Conservation (phyloP, 1,284 basidiomycete species). For the Irpex sp. region DNA sequence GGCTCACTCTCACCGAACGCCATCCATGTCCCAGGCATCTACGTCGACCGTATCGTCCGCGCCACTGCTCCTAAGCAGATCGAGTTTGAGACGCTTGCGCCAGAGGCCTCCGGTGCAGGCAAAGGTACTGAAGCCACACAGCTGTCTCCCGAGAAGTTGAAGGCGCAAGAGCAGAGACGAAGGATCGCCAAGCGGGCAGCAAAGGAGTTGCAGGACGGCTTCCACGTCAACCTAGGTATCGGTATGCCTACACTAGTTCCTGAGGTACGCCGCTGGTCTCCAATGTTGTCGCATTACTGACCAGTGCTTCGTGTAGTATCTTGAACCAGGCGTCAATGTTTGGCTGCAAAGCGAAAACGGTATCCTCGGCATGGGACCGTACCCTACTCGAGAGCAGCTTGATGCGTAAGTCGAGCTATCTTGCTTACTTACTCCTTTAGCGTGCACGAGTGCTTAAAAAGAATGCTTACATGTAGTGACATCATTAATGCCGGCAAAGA, state of each 20-base stretch:
- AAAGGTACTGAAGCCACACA: constrained; percentile 20
- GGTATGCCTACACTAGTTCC: constrained; percentile 96
- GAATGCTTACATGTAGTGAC: constrained; percentile 47
- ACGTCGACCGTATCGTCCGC: constrained; percentile 83
- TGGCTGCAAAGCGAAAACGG: constrained; percentile 97
- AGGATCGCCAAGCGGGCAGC: constrained; percentile 86
- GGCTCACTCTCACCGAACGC: constrained; percentile 83
- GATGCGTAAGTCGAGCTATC: constrained; percentile 64
- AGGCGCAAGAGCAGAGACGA: constrained; percentile 50
- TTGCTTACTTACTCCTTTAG: not conserved
- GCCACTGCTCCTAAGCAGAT: constrained; percentile 79
- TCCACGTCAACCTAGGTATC: constrained; percentile 69
- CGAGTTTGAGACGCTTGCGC: constrained; percentile 73
- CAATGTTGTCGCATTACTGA: too few relatives aligned
- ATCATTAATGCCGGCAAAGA: constrained; percentile 97
- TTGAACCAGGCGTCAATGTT: constrained; percentile 77
- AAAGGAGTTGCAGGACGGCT: constrained; percentile 88
- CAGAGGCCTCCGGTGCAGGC: constrained; percentile 23
- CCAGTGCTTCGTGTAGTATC: constrained; percentile 41
- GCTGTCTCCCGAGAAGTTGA: constrained; percentile 48
- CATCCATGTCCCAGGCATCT: constrained; percentile 84
- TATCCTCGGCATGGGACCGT: constrained; percentile 93
- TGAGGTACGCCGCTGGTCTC: too few relatives aligned
- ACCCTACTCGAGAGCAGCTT: constrained; percentile 83
- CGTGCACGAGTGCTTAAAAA: too few relatives aligned